Base-by-base conservation (phyloP, 495 filamentous ascomycete species). In the Hypoxylon cercidicola region DNA sequence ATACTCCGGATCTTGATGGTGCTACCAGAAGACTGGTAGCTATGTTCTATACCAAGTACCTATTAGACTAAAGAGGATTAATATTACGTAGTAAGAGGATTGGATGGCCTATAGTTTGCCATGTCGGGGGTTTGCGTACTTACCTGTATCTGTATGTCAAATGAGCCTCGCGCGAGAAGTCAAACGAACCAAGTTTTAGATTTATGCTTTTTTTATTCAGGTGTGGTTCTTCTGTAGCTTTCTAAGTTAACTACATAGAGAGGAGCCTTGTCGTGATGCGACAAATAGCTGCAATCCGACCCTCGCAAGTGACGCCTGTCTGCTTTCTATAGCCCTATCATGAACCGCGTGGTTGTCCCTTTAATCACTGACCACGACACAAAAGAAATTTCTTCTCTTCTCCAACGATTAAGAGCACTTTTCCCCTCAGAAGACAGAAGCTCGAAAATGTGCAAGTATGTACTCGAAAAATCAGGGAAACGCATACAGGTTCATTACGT, bases 161-260 rank as follows among this genome's bases (percentile, higher is more conserved):
- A 25, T 5, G 23, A 25, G 5, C 23, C 23, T 25, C 5, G 23
- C 23, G 5, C 23, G 23, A 25, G 23, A 25, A 25, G 23, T 25
- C 40, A 8, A 34, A 46, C 32, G 40, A 40, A 37, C 39, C 16
- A 55, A 56, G 55, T 64, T 64, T 60, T 44, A 45, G 20, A 56
- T 35, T 55, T 50, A 10, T 58, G 5, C 10, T 32, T 43, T 64
- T 60, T 53, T 16, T 44, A 53, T 69, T 66, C 32, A 57, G 66
- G 41, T 65, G 52, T 65, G 43, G 55, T 60, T 62, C 53, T 51
- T 41, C 52, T 28, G 19, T 37, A 47, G 43, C 56, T 45, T 46
- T 69, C 66, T 69, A 65, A 69, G 61, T 53, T n/a, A n/a, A n/a
- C n/a, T 66, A 69, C 66, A 65, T 65, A 55, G 54, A 62, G 52